Evolutionary conservation across 345 rosid genomes (phyloP).

Genomic region (Linum trigynum): DNA sequence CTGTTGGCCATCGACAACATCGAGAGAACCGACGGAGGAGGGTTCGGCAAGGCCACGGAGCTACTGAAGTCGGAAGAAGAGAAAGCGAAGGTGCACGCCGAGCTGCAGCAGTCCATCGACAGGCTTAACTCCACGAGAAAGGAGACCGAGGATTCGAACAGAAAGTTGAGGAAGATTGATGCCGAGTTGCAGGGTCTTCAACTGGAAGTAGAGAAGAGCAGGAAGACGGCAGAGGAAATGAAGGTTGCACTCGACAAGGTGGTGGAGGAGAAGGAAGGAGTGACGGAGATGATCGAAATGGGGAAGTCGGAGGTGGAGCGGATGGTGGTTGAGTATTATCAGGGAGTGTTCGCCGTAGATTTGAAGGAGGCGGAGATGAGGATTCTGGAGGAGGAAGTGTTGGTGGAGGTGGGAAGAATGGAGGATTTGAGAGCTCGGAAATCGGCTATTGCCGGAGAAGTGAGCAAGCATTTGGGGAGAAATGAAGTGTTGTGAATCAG

Average conservation of each 20-base stretch:
- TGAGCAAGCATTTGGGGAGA: constrained; percentile 24
- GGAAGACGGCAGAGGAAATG: constrained; percentile 34
- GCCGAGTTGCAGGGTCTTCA: constrained; percentile 29
- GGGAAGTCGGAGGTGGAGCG: constrained; percentile 41
- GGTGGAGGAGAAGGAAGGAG: constrained; percentile 44
- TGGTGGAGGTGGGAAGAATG: constrained; percentile 17
- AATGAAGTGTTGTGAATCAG: background rate
- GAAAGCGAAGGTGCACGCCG: constrained; percentile 61
- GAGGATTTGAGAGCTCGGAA: constrained; percentile 30
- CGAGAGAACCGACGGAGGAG: constrained; percentile 22
- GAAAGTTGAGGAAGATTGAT: constrained; percentile 33
- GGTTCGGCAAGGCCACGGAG: constrained; percentile 58
- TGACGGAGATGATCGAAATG: constrained; percentile 37
- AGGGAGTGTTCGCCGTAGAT: constrained; percentile 41
- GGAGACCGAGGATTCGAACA: constrained; percentile 35
- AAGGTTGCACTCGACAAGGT: constrained; percentile 36
- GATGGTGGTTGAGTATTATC: constrained; percentile 49
- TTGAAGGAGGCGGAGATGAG: constrained; percentile 44
- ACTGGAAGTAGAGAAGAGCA: constrained; percentile 38
- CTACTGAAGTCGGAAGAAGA: constrained; percentile 68
- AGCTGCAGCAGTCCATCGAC: constrained; percentile 48
- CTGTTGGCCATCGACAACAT: constrained; percentile 76
- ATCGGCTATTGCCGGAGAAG: constrained; percentile 25
- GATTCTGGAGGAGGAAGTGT: constrained; percentile 39
- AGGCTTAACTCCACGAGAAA: constrained; percentile 35